A percentile compares a stretch with the other conserved stretches of the same genome.
phyloP scores from a whole-genome alignment of 2,329 filamentous ascomycete genomes.

The Ceratocystis harringtonii region DNA sequence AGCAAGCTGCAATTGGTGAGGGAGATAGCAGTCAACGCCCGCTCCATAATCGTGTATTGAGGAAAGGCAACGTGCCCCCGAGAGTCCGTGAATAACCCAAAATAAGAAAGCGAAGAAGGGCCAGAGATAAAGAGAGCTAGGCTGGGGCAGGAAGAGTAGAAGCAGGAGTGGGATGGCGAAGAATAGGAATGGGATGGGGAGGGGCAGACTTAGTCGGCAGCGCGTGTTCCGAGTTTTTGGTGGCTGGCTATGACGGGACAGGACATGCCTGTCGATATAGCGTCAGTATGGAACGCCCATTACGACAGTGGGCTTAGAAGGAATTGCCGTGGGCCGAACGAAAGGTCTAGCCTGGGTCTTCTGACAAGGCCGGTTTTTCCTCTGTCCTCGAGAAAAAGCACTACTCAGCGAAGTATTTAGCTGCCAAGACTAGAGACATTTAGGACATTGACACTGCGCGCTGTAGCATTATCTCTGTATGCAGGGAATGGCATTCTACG shows the following conservation, averaged over 20 bases:
- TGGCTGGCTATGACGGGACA: neutral
- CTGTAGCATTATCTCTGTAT: neutral
- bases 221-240: conserved; percentile 4
- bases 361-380: neutral
- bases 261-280: conserved; percentile 3
- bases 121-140: neutral
- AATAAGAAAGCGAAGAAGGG: neutral
- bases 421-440: neutral
- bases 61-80: neutral
- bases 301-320: neutral
- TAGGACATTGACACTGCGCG: neutral
- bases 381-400: neutral
- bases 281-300: neutral
- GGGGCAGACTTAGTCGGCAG: neutral
- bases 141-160: neutral
- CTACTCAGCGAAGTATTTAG: neutral
- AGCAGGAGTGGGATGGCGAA: neutral
- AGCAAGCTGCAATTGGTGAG: neutral
- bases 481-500: neutral
- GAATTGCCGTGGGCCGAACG: conserved; percentile 14
- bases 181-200: neutral
- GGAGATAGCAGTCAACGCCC: neutral
- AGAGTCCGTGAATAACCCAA: neutral
- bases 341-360: neutral
- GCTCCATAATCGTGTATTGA: neutral